phyloP scores from a whole-genome alignment of 2,329 filamentous ascomycete genomes.

The Aschersonia sp. region DNA sequence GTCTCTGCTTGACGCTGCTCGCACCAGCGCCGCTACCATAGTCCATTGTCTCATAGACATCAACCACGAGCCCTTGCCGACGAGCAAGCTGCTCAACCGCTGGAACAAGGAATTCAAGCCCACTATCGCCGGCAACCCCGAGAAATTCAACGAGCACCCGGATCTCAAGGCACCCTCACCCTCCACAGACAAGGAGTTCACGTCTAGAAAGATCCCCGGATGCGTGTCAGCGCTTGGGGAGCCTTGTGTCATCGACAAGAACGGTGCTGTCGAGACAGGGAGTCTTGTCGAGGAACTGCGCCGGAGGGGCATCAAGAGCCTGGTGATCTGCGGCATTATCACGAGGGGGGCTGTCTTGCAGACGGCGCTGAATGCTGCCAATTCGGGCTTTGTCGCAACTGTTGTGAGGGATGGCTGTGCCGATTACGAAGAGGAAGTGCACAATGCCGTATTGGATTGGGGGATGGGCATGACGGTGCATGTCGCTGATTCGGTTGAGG shows the following conservation, averaged over 20 bases:
- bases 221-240: conserved; percentile 3
- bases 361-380: conserved; percentile 6
- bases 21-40: conserved; percentile 1
- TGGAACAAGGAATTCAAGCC: conserved; percentile 5
- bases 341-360: conserved; percentile 6
- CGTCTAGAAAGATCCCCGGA: conserved; percentile 2
- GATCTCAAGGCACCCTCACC: not conserved
- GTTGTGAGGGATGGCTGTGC: conserved; percentile 5
- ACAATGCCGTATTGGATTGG: conserved; percentile 1
- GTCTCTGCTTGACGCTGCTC: conserved; percentile 3
- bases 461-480: conserved; percentile 3
- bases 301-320: conserved; percentile 1
- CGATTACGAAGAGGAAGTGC: conserved; percentile 3
- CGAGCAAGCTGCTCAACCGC: conserved; percentile 3
- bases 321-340: conserved; percentile 5
- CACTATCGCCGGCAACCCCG: conserved; percentile 1
- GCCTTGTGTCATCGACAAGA: not conserved
- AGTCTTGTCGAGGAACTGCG: conserved; percentile 1
- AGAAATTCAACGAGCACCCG: not conserved
- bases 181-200: not conserved
- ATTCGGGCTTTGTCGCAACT: conserved; percentile 6
- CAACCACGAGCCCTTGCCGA: not conserved
- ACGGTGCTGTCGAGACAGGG: not conserved
- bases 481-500: not conserved
- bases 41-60: conserved; percentile 6